Percentiles rank a stretch among this genome's conserved stretches.
phyloP scores from a whole-genome alignment of 371 early-diverging fungal species.

The Mycotypha africana region DNA sequence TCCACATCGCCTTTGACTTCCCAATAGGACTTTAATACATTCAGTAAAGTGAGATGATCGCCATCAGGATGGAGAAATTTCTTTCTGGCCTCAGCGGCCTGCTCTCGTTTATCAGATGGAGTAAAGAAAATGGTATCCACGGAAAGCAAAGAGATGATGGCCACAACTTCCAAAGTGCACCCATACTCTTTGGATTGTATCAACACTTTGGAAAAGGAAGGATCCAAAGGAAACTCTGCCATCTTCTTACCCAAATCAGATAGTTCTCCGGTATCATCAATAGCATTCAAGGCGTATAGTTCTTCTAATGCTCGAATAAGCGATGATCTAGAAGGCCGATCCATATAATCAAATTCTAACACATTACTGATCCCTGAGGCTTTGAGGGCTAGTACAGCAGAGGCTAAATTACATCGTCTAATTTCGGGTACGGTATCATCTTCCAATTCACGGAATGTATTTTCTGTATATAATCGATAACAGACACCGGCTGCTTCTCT shows the following conservation, averaged over 20 bases:
- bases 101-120: constrained; percentile 84
- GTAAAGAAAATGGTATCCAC: constrained; percentile 87
- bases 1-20: constrained; percentile 67
- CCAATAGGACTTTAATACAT: constrained; percentile 75
- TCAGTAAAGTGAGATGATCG: constrained; percentile 88
- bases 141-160: constrained; percentile 84
- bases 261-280: constrained; percentile 77
- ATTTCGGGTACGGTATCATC: constrained; percentile 95
- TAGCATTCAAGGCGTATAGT: constrained; percentile 86
- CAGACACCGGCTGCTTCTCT: constrained; percentile 51
- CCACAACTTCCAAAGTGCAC: constrained; percentile 85
- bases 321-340: constrained; percentile 74
- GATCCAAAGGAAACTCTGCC: constrained; percentile 94
- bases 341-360: constrained; percentile 91
- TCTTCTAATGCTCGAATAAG: constrained; percentile 82
- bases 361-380: constrained; percentile 89
- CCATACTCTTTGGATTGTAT: constrained; percentile 62
- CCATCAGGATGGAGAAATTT: constrained; percentile 75
- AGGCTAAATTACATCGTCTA: constrained; percentile 81
- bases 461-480: constrained; percentile 94
- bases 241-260: constrained; percentile 82
- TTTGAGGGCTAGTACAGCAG: constrained; percentile 82
- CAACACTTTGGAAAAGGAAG: constrained; percentile 86
- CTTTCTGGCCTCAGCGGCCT: constrained; percentile 76
- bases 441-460: constrained; percentile 71